Percentiles rank a stretch among this genome's conserved stretches.
Conservation (phyloP, 2,329 filamentous ascomycete species). For the Penicillium sp. region DNA sequence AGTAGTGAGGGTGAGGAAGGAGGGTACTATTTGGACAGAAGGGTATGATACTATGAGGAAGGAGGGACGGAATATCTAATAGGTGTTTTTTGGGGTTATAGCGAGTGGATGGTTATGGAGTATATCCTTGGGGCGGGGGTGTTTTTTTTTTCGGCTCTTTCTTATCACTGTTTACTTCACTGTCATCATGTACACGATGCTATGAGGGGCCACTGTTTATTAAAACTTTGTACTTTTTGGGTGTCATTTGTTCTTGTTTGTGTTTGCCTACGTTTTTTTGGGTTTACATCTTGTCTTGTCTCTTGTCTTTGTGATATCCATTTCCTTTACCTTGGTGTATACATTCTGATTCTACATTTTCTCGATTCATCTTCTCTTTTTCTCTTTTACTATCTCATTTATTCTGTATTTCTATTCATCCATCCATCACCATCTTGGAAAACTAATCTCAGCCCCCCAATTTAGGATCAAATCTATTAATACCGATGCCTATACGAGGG, state of each 20-base stretch:
- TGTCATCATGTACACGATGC: conserved; percentile 1
- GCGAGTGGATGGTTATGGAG: not conserved
- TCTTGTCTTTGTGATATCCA: conserved; percentile 2
- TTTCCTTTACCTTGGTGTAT: not conserved
- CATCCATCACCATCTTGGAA: not conserved
- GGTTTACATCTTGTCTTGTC: not conserved
- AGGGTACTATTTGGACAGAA: conserved; percentile 34
- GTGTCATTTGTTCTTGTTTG: not conserved
- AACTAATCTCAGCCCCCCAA: too few species aligned
- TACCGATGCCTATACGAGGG: too few species aligned
- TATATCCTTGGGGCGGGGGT: not conserved
- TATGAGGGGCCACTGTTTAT: not conserved
- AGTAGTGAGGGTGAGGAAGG: conserved; percentile 41
- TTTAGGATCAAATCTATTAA: too few species aligned
- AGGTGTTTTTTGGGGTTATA: not conserved
- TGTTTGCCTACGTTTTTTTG: not conserved
- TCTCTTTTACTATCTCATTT: not conserved
- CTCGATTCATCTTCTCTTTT: not conserved
- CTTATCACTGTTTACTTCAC: not conserved
- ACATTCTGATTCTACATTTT: not conserved
- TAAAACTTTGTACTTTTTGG: not conserved
- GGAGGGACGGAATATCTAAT: not conserved
- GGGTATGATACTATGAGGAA: conserved; percentile 18
- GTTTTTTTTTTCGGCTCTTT: conserved; percentile 1
- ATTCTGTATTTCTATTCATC: not conserved